Conservation (phyloP, 768 basidiomycete genomes). For the Kwoniella newhampshirensis region DNA sequence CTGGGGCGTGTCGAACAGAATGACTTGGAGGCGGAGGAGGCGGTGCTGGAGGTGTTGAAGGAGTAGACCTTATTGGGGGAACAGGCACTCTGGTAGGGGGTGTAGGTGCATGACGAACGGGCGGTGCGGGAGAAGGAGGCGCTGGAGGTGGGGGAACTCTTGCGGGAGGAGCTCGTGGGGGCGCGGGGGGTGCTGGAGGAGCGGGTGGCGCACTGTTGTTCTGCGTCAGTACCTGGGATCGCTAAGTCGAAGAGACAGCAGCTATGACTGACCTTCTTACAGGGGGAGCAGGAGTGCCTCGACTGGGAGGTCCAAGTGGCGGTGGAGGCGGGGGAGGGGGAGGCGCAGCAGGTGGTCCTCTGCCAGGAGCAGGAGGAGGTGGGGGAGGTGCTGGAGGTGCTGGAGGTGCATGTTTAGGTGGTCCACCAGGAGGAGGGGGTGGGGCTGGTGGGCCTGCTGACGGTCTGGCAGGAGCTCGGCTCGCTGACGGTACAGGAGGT, state of each 20-base stretch:
- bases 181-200: constrained; percentile 43
- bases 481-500: constrained; percentile 42
- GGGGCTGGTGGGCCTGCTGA: constrained; percentile 27
- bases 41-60: constrained; percentile 22
- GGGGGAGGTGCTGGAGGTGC: constrained; percentile 41
- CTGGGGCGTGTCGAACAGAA: constrained; percentile 13
- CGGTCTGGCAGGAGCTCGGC: constrained; percentile 51
- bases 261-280: constrained; percentile 23
- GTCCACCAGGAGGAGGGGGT: constrained; percentile 28
- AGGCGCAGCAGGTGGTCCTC: constrained; percentile 49
- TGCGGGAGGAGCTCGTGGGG: constrained; percentile 32
- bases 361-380: constrained; percentile 34
- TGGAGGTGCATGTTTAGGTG: constrained; percentile 32
- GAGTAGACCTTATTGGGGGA: constrained; percentile 18
- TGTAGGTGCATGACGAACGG: constrained; percentile 19
- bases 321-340: constrained; percentile 48
- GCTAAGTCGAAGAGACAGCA: not conserved
- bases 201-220: constrained; percentile 44
- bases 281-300: constrained; percentile 45
- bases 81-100: constrained; percentile 49
- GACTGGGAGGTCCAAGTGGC: constrained; percentile 34
- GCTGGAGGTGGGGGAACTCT: constrained; percentile 37
- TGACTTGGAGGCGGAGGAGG: constrained; percentile 17
- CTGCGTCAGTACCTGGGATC: not conserved
- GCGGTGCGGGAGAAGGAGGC: constrained; percentile 21